Evolutionary conservation across 345 rosid species (phyloP), one percentile per base, ranked within the genome.

Genomic region (Linum trigynum): DNA sequence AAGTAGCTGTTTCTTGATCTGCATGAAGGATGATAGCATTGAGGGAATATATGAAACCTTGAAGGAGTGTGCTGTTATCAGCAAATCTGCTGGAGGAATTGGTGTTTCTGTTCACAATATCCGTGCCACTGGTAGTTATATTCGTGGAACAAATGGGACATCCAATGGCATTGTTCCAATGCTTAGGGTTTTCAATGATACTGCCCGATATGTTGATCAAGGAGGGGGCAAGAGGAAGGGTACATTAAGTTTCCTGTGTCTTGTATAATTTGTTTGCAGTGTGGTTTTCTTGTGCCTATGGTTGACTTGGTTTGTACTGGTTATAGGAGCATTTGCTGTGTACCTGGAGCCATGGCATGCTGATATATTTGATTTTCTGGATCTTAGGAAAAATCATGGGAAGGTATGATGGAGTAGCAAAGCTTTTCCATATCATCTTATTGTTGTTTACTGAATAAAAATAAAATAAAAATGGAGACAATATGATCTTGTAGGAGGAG

Each of bases 21-120:
- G 98, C 74, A 91, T 91, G 96, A 89, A 91, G 77, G 92, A 91
- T 56, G 96, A 91, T 66, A 88, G 95, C 67, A 91, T 91, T 76
- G 95, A 86, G 69, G 98, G 96, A 57, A 89, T 91, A 48, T 91
- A 88, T 73, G 98, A 91, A 51, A 86, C 95, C 15, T 69, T 91
- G 73, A 91, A 89, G 82, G 96, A 91, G 76, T 91, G 96, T 83
- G 98, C 92, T 71, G 89, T 91, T 62, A 89, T 91, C 66, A 91
- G 96, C 75, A 91, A 91, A 74, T 91, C 98, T 14, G 95, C 90
- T 75, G 96, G 98, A 17, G 96, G 98, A 57, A 83, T 91, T 71
- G 98, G 96, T 67, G 90, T 91, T 5, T 89, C 98, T 9, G 75
- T 82, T 67, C 96, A 89, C 43, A 92, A 86, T 58, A 86, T 88